Evolutionary conservation across 352 stramenopile genomes (phyloP).

Genomic region (Aphanomyces invadans): DNA sequence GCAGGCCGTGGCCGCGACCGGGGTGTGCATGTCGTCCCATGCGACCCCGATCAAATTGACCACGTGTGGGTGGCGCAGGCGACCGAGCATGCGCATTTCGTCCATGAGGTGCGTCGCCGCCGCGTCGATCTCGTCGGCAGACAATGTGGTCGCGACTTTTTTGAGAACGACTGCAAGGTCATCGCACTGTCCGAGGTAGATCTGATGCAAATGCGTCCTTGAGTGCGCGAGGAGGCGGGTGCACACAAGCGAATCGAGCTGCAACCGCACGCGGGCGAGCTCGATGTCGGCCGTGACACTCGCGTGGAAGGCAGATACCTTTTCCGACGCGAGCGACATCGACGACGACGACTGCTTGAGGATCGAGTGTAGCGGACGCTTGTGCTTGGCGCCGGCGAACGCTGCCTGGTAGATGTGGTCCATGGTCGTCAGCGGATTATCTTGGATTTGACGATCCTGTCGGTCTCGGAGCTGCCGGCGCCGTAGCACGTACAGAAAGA

Average conservation of each 20-base stretch:
- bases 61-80: constrained; percentile 11
- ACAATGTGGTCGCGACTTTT: neutral
- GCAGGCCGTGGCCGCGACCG: neutral
- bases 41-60: neutral
- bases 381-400: constrained; percentile 1
- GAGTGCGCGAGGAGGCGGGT: constrained; percentile 11
- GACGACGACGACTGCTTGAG: neutral
- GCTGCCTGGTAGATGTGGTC: constrained; percentile 1
- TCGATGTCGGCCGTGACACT: constrained; percentile 5
- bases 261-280: neutral
- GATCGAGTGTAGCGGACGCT: neutral
- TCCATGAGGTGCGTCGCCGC: neutral
- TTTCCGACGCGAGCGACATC: neutral
- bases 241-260: neutral
- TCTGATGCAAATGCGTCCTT: neutral
- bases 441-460: neutral
- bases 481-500: constrained; percentile 1
- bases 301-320: neutral
- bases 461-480: neutral
- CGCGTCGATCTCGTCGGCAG: neutral
- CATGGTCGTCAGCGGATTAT: neutral
- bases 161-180: constrained; percentile 2
- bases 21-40: neutral
- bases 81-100: constrained; percentile 1
- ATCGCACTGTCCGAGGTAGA: constrained; percentile 11